These are phyloP conservation scores for Fusarium globosum DNA, from an alignment of 2,329 filamentous ascomycete species.

Conservation along the genomic window DNA sequence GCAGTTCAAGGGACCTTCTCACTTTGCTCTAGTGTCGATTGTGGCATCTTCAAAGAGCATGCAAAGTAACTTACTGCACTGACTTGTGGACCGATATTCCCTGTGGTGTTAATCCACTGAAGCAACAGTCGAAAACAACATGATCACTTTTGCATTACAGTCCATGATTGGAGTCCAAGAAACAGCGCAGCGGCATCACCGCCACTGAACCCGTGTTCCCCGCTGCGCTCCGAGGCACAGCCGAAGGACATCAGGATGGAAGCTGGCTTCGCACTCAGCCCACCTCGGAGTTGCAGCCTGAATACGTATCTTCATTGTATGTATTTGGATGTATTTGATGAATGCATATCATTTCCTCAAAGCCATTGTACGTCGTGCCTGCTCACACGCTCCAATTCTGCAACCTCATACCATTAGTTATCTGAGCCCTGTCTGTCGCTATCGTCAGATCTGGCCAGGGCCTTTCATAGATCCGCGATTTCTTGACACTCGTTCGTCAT, in stretches of 20 bases:
- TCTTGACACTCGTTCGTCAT: constrained; percentile 16
- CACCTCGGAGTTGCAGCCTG: constrained; percentile 7
- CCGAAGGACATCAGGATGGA: constrained; percentile 40
- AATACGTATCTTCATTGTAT: constrained; percentile 7
- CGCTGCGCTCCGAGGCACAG: constrained; percentile 40
- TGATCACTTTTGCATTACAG: constrained; percentile 3
- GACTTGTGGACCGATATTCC: constrained; percentile 1
- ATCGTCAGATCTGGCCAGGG: constrained; percentile 41
- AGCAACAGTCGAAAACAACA: constrained; percentile 8
- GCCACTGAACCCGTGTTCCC: constrained; percentile 22
- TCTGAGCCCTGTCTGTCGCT: constrained; percentile 16
- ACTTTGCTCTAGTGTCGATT: constrained; percentile 33
- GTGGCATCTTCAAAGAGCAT: not conserved
- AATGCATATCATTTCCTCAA: constrained; percentile 21
- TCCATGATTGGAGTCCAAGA: constrained; percentile 22
- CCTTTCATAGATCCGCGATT: constrained; percentile 25
- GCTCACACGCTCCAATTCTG: constrained; percentile 18
- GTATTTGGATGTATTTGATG: constrained; percentile 19
- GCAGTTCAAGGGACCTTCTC: constrained; percentile 29
- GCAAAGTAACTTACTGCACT: constrained; percentile 7
- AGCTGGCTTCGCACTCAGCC: constrained; percentile 10
- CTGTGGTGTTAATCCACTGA: constrained; percentile 4
- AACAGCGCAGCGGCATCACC: constrained; percentile 37
- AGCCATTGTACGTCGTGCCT: constrained; percentile 24
- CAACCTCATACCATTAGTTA: not conserved